These are phyloP conservation scores for Cryptosporidium canis DNA, from an alignment of 169 alveolate genomes.

Conservation along the genomic window DNA sequence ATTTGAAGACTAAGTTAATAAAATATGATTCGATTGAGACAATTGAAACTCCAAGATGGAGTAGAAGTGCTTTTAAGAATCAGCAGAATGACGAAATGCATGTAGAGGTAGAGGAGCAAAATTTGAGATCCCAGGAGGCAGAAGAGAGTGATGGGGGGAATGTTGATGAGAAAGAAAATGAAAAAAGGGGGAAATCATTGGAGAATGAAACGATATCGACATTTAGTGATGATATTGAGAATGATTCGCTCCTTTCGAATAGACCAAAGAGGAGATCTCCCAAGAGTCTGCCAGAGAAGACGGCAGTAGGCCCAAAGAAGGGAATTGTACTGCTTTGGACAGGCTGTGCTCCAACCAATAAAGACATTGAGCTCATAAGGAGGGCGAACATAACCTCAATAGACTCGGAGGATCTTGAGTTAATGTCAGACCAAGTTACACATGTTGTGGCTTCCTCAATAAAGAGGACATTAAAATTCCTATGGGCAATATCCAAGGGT, in stretches of 20 bases:
- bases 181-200: background rate
- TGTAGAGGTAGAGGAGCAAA: background rate
- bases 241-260: background rate
- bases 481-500: slow-evolving; percentile 67
- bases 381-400: slow-evolving; percentile 13
- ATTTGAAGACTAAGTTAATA: slow-evolving; percentile 49
- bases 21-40: slow-evolving; percentile 15
- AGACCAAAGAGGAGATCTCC: slow-evolving; percentile 1
- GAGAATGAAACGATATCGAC: background rate
- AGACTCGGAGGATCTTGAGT: slow-evolving; percentile 57
- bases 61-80: background rate
- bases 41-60: slow-evolving; percentile 52
- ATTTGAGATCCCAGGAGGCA: too few relatives aligned
- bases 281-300: background rate
- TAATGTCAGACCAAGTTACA: slow-evolving; percentile 42
- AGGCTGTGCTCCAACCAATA: slow-evolving; percentile 53
- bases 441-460: slow-evolving; percentile 52
- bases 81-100: background rate
- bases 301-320: background rate
- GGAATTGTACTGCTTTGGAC: slow-evolving; percentile 36
- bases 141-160: background rate
- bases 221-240: background rate
- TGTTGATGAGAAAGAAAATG: background rate
- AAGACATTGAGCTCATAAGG: background rate
- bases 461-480: slow-evolving; percentile 49